These are phyloP conservation scores for Pseudogymnoascus sp. DNA, from an alignment of 2,329 filamentous ascomycete genomes.

Conservation along the genomic window DNA sequence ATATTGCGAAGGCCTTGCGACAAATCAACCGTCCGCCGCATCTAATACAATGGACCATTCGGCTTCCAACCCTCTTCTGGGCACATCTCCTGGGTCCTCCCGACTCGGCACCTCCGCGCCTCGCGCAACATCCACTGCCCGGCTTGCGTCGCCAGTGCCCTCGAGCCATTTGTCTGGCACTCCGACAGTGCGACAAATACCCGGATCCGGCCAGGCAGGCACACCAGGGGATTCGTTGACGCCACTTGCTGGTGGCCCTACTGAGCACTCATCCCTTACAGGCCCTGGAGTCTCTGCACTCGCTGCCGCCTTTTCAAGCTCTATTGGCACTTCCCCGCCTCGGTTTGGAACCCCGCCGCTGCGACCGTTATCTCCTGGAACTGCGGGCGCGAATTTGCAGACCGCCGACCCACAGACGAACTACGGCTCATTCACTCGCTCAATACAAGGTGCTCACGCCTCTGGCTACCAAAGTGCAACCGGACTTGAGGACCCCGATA, in stretches of 20 bases:
- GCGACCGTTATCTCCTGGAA: conserved; percentile 48
- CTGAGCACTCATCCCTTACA: conserved; percentile 47
- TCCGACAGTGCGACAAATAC: conserved; percentile 40
- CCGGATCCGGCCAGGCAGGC: conserved; percentile 35
- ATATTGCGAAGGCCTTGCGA: not conserved
- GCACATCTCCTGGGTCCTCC: conserved; percentile 6
- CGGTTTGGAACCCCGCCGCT: conserved; percentile 55
- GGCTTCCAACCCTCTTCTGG: not conserved
- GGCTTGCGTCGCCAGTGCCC: conserved; percentile 49
- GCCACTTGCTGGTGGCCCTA: conserved; percentile 55
- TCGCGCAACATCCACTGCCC: conserved; percentile 51
- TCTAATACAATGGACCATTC: not conserved
- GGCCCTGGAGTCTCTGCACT: conserved; percentile 82
- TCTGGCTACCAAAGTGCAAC: conserved; percentile 40
- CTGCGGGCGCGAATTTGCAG: conserved; percentile 32
- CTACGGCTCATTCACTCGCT: conserved; percentile 71
- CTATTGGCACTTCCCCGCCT: conserved; percentile 60
- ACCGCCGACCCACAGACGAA: conserved; percentile 52
- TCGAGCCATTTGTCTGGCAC: conserved; percentile 35
- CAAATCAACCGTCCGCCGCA: not conserved
- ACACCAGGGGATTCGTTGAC: conserved; percentile 39
- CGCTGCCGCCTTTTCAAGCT: conserved; percentile 75
- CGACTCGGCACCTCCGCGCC: conserved; percentile 39
- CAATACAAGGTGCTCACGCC: conserved; percentile 27
- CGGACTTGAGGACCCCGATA: conserved; percentile 80